Evolutionary conservation across 2,329 filamentous ascomycete species (phyloP), one percentile per base, ranked within the genome.

Genomic region (Rasamsonia emersonii): DNA sequence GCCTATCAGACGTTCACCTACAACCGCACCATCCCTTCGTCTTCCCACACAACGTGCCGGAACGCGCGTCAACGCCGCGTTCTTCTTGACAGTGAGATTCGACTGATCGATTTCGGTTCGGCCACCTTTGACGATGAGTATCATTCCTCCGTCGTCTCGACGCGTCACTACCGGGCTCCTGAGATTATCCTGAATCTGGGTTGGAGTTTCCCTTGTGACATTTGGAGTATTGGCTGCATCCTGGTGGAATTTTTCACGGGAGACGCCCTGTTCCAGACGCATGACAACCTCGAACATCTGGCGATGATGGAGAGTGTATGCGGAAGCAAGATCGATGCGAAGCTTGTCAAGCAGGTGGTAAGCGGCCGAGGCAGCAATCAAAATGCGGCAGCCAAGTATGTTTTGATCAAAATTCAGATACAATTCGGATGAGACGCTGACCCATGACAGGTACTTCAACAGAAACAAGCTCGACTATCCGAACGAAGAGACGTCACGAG

Each of bases 201-300:
- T 11, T 80, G 76, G 76, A 78, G 73, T 43, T 79, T 75, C 47
- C 74, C 76, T 8, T 79, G 77, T 48, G 76, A 80, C 45, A 76
- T 80, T 33, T 80, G 76, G 76, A 79, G 76, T 51, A 78, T 80
- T 34, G 76, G 76, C 14, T 80, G 76, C 43, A 80, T 80, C 34
- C 57, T 80, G 8, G 76, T 80, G 18, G 76, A 80, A 42, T 80
- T 79, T 51, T 79, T 75, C 59, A 80, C 76, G 0, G 76, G 76
- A 7, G 76, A 80, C 52, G 76, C 76, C 25, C 60, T 80, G 3
- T 80, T 80, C 59, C 76, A 80, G 50, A 79, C 76, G 1, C 76
- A 79, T 49, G 76, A 80, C 53, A 79, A 79, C 41, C 65, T 77
- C 18, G 76, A 79, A 50, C 76, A 80, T 51, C 65, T 80, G 28